A percentile compares a stretch with the other conserved stretches of the same genome.
phyloP scores from a whole-genome alignment of 805 yeast species.

The Lachancea quebecensis region DNA sequence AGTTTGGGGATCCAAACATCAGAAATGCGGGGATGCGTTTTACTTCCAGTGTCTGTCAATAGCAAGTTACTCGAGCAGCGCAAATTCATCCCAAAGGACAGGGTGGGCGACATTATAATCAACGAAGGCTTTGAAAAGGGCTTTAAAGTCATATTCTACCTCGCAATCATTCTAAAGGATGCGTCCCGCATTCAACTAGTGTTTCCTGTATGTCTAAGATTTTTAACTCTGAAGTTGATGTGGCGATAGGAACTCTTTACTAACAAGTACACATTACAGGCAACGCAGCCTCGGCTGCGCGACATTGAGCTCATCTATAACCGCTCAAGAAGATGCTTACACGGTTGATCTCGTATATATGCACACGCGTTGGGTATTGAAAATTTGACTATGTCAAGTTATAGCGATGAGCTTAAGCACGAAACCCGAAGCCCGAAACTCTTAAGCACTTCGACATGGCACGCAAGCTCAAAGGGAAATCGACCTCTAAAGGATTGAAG shows the following conservation, averaged over 20 bases:
- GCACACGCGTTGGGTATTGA: slow-evolving; percentile 5
- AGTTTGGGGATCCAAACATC: slow-evolving; percentile 25
- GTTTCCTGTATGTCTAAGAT: slow-evolving; percentile 26
- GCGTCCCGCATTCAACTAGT: slow-evolving; percentile 26
- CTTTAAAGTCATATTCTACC: slow-evolving; percentile 56
- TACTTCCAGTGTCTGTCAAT: slow-evolving; percentile 19
- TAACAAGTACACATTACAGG: slow-evolving; percentile 8
- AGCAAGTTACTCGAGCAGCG: slow-evolving; percentile 7
- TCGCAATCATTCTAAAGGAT: slow-evolving; percentile 49
- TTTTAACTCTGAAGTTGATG: too few species aligned
- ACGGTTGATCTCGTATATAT: slow-evolving; percentile 3
- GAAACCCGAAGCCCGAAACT: background rate
- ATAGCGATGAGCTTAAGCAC: background rate
- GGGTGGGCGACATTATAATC: slow-evolving; percentile 57
- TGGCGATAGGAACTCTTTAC: background rate
- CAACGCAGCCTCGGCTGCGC: slow-evolving; percentile 16
- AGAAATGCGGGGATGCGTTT: slow-evolving; percentile 16
- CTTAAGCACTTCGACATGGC: slow-evolving; percentile 17
- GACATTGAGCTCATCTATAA: slow-evolving; percentile 25
- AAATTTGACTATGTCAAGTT: background rate
- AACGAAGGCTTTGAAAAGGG: slow-evolving; percentile 66
- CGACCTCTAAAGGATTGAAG: slow-evolving; percentile 24
- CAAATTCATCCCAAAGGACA: slow-evolving; percentile 49
- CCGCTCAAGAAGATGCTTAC: slow-evolving; percentile 14
- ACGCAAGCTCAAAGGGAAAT: slow-evolving; percentile 27